A percentile compares a stretch with the other conserved stretches of the same genome.
phyloP scores from a whole-genome alignment of 164 flowering plant species.

The Berberis thunbergii region DNA sequence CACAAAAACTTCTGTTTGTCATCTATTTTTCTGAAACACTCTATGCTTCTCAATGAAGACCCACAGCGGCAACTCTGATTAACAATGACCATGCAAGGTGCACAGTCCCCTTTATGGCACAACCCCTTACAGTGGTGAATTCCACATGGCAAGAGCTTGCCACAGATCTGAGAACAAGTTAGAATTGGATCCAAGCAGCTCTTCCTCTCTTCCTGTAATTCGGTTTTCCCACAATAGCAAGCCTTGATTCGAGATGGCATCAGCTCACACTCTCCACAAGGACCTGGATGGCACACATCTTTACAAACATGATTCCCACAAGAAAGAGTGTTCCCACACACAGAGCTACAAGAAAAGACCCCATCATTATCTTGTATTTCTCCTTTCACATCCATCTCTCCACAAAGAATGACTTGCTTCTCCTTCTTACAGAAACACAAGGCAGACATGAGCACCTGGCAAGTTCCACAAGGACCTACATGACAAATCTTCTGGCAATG shows the following conservation, averaged over 20 bases:
- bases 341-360: conserved; percentile 55
- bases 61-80: conserved; percentile 82
- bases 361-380: conserved; percentile 54
- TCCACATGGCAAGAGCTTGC: conserved; percentile 63
- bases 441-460: conserved; percentile 53
- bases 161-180: conserved; percentile 55
- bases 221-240: conserved; percentile 83
- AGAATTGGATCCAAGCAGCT: conserved; percentile 85
- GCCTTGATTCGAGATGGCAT: conserved; percentile 54
- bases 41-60: conserved; percentile 60
- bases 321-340: conserved; percentile 54
- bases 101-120: conserved; percentile 79
- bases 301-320: conserved; percentile 78
- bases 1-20: conserved; percentile 46
- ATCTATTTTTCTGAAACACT: conserved; percentile 50
- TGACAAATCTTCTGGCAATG: conserved; percentile 62
- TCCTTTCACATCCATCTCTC: conserved; percentile 75
- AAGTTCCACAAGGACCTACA: conserved; percentile 65
- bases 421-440: conserved; percentile 79
- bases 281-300: conserved; percentile 80
- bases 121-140: conserved; percentile 51
- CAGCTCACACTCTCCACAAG: conserved; percentile 74
- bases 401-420: conserved; percentile 56
- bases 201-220: conserved; percentile 38
- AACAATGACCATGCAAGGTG: conserved; percentile 55